Conservation (phyloP, 1,139 yeast genomes). For the Kodamaea derodonti region DNA sequence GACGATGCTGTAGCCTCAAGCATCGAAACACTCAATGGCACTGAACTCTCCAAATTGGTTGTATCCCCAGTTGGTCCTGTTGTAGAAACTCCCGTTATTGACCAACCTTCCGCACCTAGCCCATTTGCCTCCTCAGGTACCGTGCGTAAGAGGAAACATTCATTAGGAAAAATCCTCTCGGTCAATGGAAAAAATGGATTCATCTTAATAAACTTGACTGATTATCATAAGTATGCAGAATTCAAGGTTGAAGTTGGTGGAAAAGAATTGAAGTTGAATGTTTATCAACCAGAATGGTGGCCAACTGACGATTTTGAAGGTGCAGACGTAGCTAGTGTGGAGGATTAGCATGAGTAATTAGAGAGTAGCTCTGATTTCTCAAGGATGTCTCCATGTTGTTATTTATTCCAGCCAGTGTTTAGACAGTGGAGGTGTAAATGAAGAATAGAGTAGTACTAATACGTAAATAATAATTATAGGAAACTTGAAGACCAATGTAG, state of each 20-base stretch:
- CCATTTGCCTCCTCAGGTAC: slow-evolving; percentile 19
- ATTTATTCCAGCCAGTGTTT: too few relatives aligned
- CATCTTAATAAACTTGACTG: slow-evolving; percentile 51
- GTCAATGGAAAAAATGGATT: slow-evolving; percentile 62
- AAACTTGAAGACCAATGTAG: too few relatives aligned
- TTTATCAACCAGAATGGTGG: slow-evolving; percentile 66
- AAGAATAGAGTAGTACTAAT: too few relatives aligned
- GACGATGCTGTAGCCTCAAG: slow-evolving; percentile 18
- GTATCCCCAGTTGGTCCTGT: slow-evolving; percentile 11
- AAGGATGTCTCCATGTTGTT: too few relatives aligned
- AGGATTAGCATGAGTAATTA: too few relatives aligned
- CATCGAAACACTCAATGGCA: slow-evolving; percentile 15
- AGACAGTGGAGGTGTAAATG: too few relatives aligned
- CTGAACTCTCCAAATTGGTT: slow-evolving; percentile 17
- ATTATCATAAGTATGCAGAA: slow-evolving; percentile 23
- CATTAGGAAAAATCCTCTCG: slow-evolving; percentile 59
- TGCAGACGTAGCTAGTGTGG: too few relatives aligned
- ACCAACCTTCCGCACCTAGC: slow-evolving; percentile 26
- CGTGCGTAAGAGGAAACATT: slow-evolving; percentile 32
- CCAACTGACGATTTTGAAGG: too few relatives aligned
- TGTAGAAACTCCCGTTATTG: slow-evolving; percentile 11
- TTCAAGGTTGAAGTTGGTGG: slow-evolving; percentile 28
- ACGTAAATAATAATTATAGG: too few relatives aligned
- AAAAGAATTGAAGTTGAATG: slow-evolving; percentile 37
- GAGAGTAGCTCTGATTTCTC: too few relatives aligned